These are phyloP conservation scores for Colletotrichum godetiae DNA, from an alignment of 2,329 filamentous ascomycete species.

Conservation along the genomic window DNA sequence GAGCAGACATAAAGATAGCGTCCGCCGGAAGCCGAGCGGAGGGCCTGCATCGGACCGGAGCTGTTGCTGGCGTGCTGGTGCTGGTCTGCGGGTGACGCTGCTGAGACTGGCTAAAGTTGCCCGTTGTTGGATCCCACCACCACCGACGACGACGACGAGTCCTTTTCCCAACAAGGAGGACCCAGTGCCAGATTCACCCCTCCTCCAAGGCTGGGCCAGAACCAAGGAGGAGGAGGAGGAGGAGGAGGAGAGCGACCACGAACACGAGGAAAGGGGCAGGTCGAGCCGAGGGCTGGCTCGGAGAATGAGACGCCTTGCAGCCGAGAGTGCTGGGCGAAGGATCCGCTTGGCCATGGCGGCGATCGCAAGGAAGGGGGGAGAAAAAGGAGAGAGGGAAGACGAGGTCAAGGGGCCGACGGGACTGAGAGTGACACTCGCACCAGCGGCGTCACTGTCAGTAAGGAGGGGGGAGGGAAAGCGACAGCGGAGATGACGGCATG, in stretches of 20 bases:
- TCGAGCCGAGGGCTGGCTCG: constrained; percentile 29
- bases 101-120: constrained; percentile 22
- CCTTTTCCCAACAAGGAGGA: constrained; percentile 16
- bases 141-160: not conserved
- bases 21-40: constrained; percentile 28
- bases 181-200: constrained; percentile 1
- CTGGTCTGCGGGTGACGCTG: constrained; percentile 4
- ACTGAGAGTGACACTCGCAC: not conserved
- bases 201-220: not conserved
- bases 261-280: constrained; percentile 5
- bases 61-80: not conserved
- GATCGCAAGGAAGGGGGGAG: constrained; percentile 1
- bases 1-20: constrained; percentile 28
- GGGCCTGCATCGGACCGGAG: constrained; percentile 29
- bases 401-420: constrained; percentile 3
- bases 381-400: not conserved
- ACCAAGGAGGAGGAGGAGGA: not conserved
- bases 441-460: not conserved
- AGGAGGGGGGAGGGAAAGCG: not conserved
- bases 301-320: constrained; percentile 20
- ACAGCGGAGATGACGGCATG: constrained; percentile 29
- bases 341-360: constrained; percentile 29
- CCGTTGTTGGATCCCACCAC: constrained; percentile 10
- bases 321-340: constrained; percentile 22
- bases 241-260: not conserved